Evolutionary conservation across 306 rosid genomes (phyloP).

Genomic region (Vachellia pachyceras): DNA sequence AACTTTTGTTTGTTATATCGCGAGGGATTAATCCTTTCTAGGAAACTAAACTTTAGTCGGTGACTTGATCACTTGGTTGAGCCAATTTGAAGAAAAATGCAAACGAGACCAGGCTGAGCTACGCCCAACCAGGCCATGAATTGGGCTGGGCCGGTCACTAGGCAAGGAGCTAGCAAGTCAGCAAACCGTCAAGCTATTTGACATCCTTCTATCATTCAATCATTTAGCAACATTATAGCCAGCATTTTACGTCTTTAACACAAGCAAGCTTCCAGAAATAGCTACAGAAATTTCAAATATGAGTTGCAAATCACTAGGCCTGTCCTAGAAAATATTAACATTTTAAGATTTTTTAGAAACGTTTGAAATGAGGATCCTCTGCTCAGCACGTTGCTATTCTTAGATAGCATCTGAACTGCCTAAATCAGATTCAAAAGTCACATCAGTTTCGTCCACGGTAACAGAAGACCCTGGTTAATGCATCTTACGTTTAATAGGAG

Average conservation of each 20-base stretch:
- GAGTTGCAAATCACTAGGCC: constrained; percentile 16
- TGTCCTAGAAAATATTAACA: background rate
- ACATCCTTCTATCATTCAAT: constrained; percentile 20
- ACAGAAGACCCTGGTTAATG: background rate
- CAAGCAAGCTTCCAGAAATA: constrained; percentile 20
- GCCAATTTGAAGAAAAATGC: background rate
- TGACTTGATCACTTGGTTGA: too few species aligned
- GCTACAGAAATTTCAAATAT: constrained; percentile 21
- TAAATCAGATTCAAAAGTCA: background rate
- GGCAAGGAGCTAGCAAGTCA: background rate
- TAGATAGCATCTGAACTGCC: background rate
- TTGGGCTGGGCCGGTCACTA: background rate
- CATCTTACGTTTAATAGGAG: background rate
- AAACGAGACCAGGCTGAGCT: too few species aligned
- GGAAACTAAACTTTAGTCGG: too few species aligned
- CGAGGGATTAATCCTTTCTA: too few species aligned
- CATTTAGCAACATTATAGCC: constrained; percentile 28
- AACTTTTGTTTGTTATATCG: too few species aligned
- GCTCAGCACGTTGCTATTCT: too few species aligned
- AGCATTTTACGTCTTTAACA: constrained; percentile 38
- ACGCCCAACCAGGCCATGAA: too few species aligned
- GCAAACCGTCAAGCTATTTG: background rate
- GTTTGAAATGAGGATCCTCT: too few species aligned
- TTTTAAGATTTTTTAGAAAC: background rate
- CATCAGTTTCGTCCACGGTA: background rate